Percentiles rank a stretch among this genome's conserved stretches.
Conservation (phyloP, 2,329 filamentous ascomycete genomes). For the Pseudocercospora pini-densiflorae region DNA sequence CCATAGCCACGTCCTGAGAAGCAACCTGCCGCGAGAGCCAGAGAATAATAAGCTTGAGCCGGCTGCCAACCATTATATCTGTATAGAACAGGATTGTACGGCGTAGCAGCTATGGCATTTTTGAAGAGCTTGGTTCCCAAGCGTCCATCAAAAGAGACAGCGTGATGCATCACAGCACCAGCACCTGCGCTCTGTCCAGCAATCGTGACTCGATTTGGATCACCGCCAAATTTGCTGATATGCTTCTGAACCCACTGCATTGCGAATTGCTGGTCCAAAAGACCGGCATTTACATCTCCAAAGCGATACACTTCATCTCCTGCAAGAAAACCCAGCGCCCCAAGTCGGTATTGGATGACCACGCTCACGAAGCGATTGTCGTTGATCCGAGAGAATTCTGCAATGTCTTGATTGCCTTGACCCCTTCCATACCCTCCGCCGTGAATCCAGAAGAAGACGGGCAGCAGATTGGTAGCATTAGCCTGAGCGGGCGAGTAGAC, state of each 20-base stretch:
- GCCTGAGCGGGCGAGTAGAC: conserved; percentile 31
- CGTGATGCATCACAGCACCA: conserved; percentile 45
- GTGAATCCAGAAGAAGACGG: conserved; percentile 49
- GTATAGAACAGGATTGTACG: conserved; percentile 49
- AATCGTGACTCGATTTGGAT: conserved; percentile 48
- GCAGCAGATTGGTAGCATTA: conserved; percentile 39
- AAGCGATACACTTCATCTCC: conserved; percentile 43
- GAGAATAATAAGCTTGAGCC: conserved; percentile 51
- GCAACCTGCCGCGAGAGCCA: conserved; percentile 48
- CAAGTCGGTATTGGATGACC: conserved; percentile 56
- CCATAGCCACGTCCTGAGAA: conserved; percentile 32
- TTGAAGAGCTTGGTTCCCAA: conserved; percentile 32
- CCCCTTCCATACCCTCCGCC: conserved; percentile 44
- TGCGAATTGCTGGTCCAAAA: conserved; percentile 55
- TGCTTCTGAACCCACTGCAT: conserved; percentile 58
- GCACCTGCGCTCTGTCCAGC: conserved; percentile 46
- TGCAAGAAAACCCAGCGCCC: conserved; percentile 51
- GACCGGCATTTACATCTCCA: conserved; percentile 46
- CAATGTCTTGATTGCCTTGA: conserved; percentile 45
- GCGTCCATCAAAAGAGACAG: conserved; percentile 31
- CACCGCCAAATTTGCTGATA: conserved; percentile 17
- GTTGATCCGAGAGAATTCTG: conserved; percentile 52
- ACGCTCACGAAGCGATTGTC: conserved; percentile 54
- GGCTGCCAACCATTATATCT: conserved; percentile 54
- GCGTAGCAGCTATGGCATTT: conserved; percentile 48